phyloP scores from a whole-genome alignment of 768 basidiomycete genomes.

The Termitomyces sp. region DNA sequence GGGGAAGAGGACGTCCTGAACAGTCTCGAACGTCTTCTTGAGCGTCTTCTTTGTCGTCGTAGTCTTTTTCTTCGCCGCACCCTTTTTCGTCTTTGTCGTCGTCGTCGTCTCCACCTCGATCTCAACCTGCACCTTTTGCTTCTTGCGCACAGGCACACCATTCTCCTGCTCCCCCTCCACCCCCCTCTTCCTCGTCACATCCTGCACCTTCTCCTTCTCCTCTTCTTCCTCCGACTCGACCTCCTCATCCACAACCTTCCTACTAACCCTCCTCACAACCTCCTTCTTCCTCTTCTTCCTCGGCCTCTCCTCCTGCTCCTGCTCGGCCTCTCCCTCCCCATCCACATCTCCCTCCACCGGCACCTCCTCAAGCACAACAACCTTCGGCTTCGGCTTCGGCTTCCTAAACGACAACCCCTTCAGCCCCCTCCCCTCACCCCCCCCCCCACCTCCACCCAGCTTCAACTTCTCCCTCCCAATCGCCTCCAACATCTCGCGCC shows the following conservation, averaged over 20 bases:
- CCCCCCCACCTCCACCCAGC: conserved; percentile 14
- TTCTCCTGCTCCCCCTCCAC: conserved; percentile 25
- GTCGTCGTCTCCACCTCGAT: conserved; percentile 19
- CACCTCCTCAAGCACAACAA: conserved; percentile 35
- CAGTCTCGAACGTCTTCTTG: conserved; percentile 23
- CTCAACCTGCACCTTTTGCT: conserved; percentile 23
- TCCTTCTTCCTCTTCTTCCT: conserved; percentile 59
- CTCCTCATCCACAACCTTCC: conserved; percentile 35
- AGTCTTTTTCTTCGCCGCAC: conserved; percentile 31
- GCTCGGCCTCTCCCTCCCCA: conserved; percentile 27
- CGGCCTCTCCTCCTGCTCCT: conserved; percentile 35
- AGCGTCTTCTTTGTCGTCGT: conserved; percentile 34
- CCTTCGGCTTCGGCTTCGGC: conserved; percentile 34
- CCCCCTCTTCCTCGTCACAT: conserved; percentile 47
- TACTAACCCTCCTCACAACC: conserved; percentile 23
- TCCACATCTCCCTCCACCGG: conserved; percentile 28
- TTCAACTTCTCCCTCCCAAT: conserved; percentile 47
- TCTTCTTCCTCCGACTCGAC: conserved; percentile 62
- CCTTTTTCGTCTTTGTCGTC: conserved; percentile 27
- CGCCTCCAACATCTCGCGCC: conserved; percentile 43
- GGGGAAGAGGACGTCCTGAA: conserved; percentile 47
- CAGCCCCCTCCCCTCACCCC: conserved; percentile 33
- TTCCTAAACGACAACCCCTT: conserved; percentile 42
- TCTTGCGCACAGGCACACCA: conserved; percentile 41
- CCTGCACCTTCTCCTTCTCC: conserved; percentile 39